Base-by-base conservation (phyloP, 345 rosid species). In the Rhodomyrtus tomentosa region DNA sequence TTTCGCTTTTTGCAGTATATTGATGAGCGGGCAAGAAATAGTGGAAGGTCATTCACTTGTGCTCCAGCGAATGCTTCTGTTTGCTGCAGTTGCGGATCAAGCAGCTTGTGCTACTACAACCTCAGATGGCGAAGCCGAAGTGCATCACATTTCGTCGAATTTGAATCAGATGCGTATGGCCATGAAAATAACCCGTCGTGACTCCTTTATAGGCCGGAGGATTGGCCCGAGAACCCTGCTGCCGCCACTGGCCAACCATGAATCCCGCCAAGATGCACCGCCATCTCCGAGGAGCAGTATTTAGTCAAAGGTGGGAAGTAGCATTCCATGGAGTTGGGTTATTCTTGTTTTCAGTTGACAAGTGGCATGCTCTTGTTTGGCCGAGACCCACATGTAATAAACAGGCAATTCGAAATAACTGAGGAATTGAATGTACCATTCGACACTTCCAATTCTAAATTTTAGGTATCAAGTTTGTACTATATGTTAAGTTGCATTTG, bases 131-230 rank as follows among this genome's bases (percentile, higher is more conserved):
- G 8, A 52, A 22, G 20, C 55, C 55, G 24, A 52, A 18, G 16
- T 6, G 22, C 3, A 7, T 52, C 22, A 14, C 52, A 12, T 13
- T 13, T 13, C 14, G 52, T 52, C 22, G 55, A 18, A 52, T 52
- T 20, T 18, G 55, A 5, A 32, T 62, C 0, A 36, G 6, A 13
- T 18, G 0, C 16, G 0, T 1, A 8, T 0, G 3, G 18, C 0
- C 13, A 0, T 4, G 24, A 62, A 32, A 32, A 62, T 7, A 20
- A 62, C 10, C 0, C 36, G 76, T 2, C 6, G 12, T 22, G 0
- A 16, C 42, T 62, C 2, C 76, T 62, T 4, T 3, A 18, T 22
- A 3, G 42, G 42, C 22, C 3, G 0, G 4, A 62, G 74, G 20
- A 62, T 38, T 32, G 42, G 42, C 76, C 11, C 1, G 36, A 62